Percentiles rank a stretch among this genome's conserved stretches.
phyloP scores from a whole-genome alignment of 2,329 filamentous ascomycete genomes.

The Xylaria sp. region DNA sequence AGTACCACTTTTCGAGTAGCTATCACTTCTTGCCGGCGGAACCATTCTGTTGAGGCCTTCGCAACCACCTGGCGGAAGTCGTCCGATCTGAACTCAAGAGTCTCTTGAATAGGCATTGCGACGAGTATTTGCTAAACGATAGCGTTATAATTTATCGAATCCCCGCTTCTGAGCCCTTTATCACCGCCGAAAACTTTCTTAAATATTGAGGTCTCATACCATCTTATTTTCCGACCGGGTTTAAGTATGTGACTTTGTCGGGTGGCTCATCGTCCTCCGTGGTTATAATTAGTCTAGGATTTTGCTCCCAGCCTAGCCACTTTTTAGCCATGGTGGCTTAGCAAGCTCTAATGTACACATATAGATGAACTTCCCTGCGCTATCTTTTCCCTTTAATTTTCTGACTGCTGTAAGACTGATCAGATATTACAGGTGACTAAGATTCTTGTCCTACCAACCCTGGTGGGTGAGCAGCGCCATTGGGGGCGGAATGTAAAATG shows the following conservation, averaged over 20 bases:
- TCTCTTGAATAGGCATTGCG: constrained; percentile 21
- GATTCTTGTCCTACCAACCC: too few relatives aligned
- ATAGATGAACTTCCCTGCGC: too few relatives aligned
- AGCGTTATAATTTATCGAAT: too few relatives aligned
- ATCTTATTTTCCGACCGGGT: too few relatives aligned
- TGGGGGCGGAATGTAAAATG: too few relatives aligned
- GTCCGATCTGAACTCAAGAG: constrained; percentile 18
- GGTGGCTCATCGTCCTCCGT: neutral
- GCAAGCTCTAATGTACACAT: neutral
- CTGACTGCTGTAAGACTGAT: too few relatives aligned
- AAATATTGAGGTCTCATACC: too few relatives aligned
- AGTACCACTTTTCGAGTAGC: constrained; percentile 9
- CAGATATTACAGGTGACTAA: too few relatives aligned
- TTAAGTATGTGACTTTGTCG: too few relatives aligned
- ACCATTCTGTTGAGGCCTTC: constrained; percentile 10
- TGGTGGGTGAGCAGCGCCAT: too few relatives aligned
- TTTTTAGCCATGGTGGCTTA: neutral
- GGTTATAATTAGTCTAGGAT: constrained; percentile 13
- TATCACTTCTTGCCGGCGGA: constrained; percentile 15
- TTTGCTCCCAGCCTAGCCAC: neutral
- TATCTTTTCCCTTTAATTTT: too few relatives aligned
- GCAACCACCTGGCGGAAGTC: constrained; percentile 6
- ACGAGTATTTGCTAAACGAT: neutral
- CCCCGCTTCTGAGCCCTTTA: neutral
- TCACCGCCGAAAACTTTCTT: too few relatives aligned